Percentiles rank a stretch among this genome's conserved stretches.
These are phyloP conservation scores for Galeopsis tetrahit DNA, from an alignment of 257 asterid genomes.

Conservation along the genomic window DNA sequence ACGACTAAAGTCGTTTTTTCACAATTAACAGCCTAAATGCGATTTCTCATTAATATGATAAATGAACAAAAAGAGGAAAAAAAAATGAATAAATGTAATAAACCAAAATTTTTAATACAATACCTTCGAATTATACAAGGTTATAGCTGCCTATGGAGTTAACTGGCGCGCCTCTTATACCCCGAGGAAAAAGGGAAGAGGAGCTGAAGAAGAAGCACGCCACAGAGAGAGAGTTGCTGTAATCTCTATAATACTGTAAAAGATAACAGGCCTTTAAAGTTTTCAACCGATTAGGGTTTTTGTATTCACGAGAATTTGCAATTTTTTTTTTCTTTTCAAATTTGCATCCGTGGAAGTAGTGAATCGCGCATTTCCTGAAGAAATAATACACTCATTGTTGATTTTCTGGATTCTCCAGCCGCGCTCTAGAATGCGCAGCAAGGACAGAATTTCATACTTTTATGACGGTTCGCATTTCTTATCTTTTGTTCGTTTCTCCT, in stretches of 20 bases:
- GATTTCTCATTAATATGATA: no score
- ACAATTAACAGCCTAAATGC: no score
- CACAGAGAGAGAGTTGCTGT: constrained; percentile 1
- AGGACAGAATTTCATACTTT: constrained; percentile 89
- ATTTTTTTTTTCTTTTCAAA: background rate
- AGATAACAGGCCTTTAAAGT: background rate
- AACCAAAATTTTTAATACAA: no score
- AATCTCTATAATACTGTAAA: background rate
- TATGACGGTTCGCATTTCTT: constrained; percentile 69
- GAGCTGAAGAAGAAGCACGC: background rate
- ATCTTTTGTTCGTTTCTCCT: background rate
- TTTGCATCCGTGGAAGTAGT: constrained; percentile 26
- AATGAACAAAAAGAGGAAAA: no score
- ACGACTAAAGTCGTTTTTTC: no score
- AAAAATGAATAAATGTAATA: no score
- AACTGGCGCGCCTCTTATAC: background rate
- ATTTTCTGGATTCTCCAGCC: constrained; percentile 22
- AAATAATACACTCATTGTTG: constrained; percentile 4
- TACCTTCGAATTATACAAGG: background rate
- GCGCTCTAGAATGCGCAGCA: constrained; percentile 64
- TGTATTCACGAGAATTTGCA: background rate
- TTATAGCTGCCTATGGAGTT: background rate
- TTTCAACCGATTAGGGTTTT: constrained; percentile 36
- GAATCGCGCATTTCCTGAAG: constrained; percentile 17
- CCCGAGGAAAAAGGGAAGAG: background rate